Percentiles rank a stretch among this genome's conserved stretches.
Conservation (phyloP, 2,329 filamentous ascomycete species). For the Monilinia vaccinii-corymbosi region DNA sequence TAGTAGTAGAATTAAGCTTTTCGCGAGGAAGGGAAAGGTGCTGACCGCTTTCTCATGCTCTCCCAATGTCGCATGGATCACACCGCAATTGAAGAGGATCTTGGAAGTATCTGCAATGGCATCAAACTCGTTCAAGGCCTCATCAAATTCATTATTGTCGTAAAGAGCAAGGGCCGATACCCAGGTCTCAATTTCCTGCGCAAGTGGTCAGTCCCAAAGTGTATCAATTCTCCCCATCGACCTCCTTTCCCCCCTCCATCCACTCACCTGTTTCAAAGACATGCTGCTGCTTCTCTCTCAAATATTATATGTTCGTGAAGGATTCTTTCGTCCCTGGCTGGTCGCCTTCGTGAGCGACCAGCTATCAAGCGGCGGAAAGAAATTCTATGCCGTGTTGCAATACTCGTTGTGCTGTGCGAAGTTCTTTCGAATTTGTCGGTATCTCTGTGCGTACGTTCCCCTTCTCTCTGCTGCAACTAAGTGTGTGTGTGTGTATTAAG, state of each 20-base stretch:
- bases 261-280: conserved; percentile 36
- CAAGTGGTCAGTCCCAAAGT: conserved; percentile 1
- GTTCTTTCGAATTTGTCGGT: conserved; percentile 4
- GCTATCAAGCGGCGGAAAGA: conserved; percentile 11
- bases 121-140: conserved; percentile 74
- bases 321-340: conserved; percentile 12
- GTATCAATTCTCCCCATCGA: background rate
- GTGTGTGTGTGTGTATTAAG: conserved; percentile 1
- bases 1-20: background rate
- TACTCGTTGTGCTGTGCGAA: conserved; percentile 5
- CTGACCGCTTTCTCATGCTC: conserved; percentile 92
- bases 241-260: background rate
- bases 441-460: background rate
- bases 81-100: conserved; percentile 96
- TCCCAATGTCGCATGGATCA: conserved; percentile 92
- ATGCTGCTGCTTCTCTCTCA: conserved; percentile 23
- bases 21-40: conserved; percentile 18
- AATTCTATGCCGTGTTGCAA: conserved; percentile 5
- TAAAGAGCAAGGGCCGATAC: conserved; percentile 84
- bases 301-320: conserved; percentile 5
- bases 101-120: conserved; percentile 91
- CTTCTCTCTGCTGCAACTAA: conserved; percentile 4
- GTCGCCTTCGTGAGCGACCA: conserved; percentile 18
- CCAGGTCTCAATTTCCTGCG: conserved; percentile 94
- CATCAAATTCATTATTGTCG: conserved; percentile 96